Evolutionary conservation across 2,329 filamentous ascomycete species (phyloP).

Genomic region (Polychaeton citri): DNA sequence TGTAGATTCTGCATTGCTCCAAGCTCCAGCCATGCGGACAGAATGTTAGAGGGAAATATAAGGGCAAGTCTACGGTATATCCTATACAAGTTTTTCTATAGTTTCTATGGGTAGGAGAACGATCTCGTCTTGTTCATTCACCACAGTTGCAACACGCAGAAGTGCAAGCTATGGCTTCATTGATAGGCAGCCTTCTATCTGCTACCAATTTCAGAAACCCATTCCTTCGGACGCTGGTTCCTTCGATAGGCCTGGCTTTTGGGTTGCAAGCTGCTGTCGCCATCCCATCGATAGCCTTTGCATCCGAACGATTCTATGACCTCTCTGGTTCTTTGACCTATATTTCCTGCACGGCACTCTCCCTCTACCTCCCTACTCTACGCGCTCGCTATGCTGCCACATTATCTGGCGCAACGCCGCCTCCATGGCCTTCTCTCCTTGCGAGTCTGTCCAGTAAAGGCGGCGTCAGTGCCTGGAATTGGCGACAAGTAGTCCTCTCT

Average conservation of each 20-base stretch:
- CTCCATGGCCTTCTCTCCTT: constrained; percentile 35
- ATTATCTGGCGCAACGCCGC: constrained; percentile 25
- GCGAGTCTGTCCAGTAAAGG: constrained; percentile 30
- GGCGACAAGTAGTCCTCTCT: constrained; percentile 45
- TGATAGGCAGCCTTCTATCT: constrained; percentile 40
- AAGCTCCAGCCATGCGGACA: too few relatives aligned
- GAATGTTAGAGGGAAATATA: too few relatives aligned
- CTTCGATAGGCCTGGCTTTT: constrained; percentile 48
- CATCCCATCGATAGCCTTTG: constrained; percentile 45
- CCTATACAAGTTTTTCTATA: too few relatives aligned
- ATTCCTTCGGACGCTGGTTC: constrained; percentile 49
- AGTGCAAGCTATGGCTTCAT: constrained; percentile 21
- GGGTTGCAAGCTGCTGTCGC: constrained; percentile 50
- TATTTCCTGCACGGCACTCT: constrained; percentile 49
- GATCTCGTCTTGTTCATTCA: too few relatives aligned
- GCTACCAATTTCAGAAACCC: constrained; percentile 49
- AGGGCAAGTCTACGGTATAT: too few relatives aligned
- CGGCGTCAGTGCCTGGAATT: constrained; percentile 39
- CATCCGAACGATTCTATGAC: constrained; percentile 57
- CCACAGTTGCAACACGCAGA: too few relatives aligned
- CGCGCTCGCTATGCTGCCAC: constrained; percentile 39
- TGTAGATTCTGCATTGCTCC: too few relatives aligned
- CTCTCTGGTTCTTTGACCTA: constrained; percentile 54
- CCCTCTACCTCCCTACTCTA: constrained; percentile 47
- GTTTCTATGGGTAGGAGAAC: too few relatives aligned